These are phyloP conservation scores for Linnemannia exigua DNA, from an alignment of 192 early-diverging fungal species.

Conservation along the genomic window DNA sequence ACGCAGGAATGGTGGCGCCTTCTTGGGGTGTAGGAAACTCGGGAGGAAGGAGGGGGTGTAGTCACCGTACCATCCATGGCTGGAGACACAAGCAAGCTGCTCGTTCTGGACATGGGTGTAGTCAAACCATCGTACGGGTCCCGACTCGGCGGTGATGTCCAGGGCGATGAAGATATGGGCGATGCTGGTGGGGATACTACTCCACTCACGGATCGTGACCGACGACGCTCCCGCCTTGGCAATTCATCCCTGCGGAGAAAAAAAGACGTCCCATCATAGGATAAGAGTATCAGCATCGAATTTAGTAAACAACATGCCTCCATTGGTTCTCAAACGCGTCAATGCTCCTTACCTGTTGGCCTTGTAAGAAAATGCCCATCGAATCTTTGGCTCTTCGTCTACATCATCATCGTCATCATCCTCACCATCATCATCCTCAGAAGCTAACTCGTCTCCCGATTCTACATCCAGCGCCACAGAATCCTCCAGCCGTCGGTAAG, in stretches of 20 bases:
- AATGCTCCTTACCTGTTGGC: neutral
- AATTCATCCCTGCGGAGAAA: neutral
- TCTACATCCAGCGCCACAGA: neutral
- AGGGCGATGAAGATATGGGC: conserved; percentile 7
- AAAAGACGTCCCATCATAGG: no score
- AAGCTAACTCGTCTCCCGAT: neutral
- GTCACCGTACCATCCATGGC: conserved; percentile 8
- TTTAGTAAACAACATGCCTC: no score
- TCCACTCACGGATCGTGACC: conserved; percentile 22
- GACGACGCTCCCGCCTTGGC: conserved; percentile 9
- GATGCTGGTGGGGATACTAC: conserved; percentile 11
- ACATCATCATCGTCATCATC: neutral
- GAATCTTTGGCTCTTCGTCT: neutral
- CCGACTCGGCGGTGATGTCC: conserved; percentile 16
- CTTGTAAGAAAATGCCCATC: neutral
- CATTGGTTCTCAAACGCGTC: neutral
- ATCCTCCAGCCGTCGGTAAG: neutral
- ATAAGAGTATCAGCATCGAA: neutral
- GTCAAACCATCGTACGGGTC: neutral
- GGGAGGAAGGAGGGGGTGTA: conserved; percentile 21
- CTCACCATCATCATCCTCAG: conserved; percentile 24
- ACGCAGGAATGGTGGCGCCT: conserved; percentile 60
- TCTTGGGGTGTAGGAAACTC: conserved; percentile 5
- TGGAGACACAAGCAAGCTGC: conserved; percentile 1
- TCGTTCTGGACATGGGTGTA: conserved; percentile 9